phyloP scores from a whole-genome alignment of 2,329 filamentous ascomycete species.

The Ceratocystis colombiana region DNA sequence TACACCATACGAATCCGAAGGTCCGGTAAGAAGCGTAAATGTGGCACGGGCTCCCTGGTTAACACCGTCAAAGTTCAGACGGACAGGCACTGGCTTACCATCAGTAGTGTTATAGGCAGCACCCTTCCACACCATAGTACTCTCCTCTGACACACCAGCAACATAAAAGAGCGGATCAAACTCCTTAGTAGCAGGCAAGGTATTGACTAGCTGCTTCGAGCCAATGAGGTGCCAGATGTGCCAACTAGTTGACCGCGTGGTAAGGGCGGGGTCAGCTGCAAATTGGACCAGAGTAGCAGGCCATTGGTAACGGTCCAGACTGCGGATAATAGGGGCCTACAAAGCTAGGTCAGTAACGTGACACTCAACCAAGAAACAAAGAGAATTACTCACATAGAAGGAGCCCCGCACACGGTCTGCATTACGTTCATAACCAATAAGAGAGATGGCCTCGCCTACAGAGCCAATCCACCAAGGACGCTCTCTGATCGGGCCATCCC shows the following conservation, averaged over 20 bases:
- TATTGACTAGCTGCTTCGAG: slow-evolving; percentile 38
- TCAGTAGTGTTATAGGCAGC: slow-evolving; percentile 45
- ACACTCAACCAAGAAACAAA: background rate
- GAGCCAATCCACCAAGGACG: slow-evolving; percentile 51
- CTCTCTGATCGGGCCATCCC: slow-evolving; percentile 37
- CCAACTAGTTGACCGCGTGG: slow-evolving; percentile 43
- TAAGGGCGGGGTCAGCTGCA: slow-evolving; percentile 40
- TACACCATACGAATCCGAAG: slow-evolving; percentile 35
- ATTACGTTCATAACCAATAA: slow-evolving; percentile 57
- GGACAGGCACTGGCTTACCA: slow-evolving; percentile 37
- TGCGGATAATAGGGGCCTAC: slow-evolving; percentile 40
- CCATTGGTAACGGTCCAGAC: slow-evolving; percentile 44
- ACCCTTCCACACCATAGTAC: slow-evolving; percentile 41
- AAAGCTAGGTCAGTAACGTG: background rate
- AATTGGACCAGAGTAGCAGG: slow-evolving; percentile 43
- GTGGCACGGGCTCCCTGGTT: slow-evolving; percentile 34
- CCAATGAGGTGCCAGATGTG: slow-evolving; percentile 43
- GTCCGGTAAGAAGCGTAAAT: slow-evolving; percentile 40
- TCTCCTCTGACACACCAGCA: slow-evolving; percentile 38
- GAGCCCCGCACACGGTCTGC: slow-evolving; percentile 47
- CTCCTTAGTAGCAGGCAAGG: slow-evolving; percentile 37
- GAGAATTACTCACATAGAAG: slow-evolving; percentile 33
- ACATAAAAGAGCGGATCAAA: slow-evolving; percentile 43
- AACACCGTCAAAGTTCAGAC: slow-evolving; percentile 39
- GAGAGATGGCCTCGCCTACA: slow-evolving; percentile 54